Percentiles rank a stretch among this genome's conserved stretches.
Evolutionary conservation across 306 rosid species (phyloP).

Genomic region (Quercus alba): DNA sequence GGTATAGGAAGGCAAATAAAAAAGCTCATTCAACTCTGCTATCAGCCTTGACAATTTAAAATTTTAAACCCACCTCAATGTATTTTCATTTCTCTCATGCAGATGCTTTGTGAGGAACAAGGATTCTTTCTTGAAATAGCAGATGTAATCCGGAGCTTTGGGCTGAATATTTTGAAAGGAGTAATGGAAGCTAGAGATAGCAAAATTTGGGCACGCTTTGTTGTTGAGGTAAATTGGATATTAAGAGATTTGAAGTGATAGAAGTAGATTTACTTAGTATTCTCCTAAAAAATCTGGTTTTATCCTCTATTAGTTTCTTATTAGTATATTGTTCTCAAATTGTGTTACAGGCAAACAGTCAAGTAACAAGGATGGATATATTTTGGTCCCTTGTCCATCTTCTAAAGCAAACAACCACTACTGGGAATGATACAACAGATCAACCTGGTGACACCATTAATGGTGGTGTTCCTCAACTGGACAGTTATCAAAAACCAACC

Average conservation of each 20-base stretch:
- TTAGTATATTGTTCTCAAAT: background rate
- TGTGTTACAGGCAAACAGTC: slow-evolving; percentile 50
- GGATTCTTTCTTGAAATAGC: slow-evolving; percentile 79
- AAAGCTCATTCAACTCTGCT: background rate
- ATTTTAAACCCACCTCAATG: background rate
- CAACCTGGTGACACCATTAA: slow-evolving; percentile 29
- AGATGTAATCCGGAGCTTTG: slow-evolving; percentile 57
- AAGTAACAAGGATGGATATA: slow-evolving; percentile 66
- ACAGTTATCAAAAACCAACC: slow-evolving; percentile 30
- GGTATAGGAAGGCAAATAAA: slow-evolving; percentile 34
- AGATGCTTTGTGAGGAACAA: slow-evolving; percentile 81
- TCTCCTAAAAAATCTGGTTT: background rate
- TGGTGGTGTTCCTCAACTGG: slow-evolving; percentile 21
- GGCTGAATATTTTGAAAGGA: slow-evolving; percentile 76
- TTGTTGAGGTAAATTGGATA: slow-evolving; percentile 63
- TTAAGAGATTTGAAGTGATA: background rate
- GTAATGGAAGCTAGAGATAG: slow-evolving; percentile 59
- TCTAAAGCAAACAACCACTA: slow-evolving; percentile 43
- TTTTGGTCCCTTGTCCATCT: slow-evolving; percentile 70
- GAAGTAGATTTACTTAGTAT: background rate
- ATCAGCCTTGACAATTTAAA: background rate
- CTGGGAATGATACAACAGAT: slow-evolving; percentile 35
- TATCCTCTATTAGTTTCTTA: background rate
- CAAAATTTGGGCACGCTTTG: slow-evolving; percentile 74
- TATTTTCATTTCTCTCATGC: slow-evolving; percentile 21